Conservation (phyloP, 2,329 filamentous ascomycete genomes). For the Colletotrichum sp. region DNA sequence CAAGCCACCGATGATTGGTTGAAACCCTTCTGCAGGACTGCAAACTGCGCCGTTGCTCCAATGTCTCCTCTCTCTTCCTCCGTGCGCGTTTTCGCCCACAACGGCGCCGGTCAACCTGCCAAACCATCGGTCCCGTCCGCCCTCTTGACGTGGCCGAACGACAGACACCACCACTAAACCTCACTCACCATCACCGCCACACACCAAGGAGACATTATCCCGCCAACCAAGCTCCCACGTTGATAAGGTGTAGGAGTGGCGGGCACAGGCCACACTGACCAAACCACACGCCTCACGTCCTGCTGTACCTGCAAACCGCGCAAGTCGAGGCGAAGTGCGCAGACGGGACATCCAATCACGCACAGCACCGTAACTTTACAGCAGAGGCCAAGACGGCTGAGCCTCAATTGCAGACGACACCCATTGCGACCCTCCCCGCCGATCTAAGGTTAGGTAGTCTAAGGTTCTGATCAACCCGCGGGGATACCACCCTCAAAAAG, state of each 20-base stretch:
- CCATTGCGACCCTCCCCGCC: not conserved
- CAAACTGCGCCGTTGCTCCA: not conserved
- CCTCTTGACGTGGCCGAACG: not conserved
- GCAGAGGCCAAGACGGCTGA: constrained; percentile 12
- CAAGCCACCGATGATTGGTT: not conserved
- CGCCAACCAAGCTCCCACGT: not conserved
- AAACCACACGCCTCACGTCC: not conserved
- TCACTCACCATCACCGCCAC: not conserved
- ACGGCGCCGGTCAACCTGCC: not conserved
- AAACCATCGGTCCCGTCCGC: not conserved
- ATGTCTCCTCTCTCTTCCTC: not conserved
- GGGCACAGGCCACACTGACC: not conserved
- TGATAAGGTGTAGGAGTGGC: not conserved
- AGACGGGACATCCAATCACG: not conserved
- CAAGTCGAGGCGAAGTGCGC: not conserved
- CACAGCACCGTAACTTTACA: not conserved
- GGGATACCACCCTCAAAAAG: not conserved
- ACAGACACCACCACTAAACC: not conserved
- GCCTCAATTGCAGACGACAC: constrained; percentile 6
- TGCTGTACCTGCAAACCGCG: not conserved
- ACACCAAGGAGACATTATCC: not conserved
- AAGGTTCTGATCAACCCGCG: not conserved
- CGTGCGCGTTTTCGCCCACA: not conserved
- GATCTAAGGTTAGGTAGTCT: not conserved
- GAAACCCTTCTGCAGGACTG: not conserved